Evolutionary conservation across 2,329 filamentous ascomycete species (phyloP).

Genomic region (Cadophora luteo-olivacea): DNA sequence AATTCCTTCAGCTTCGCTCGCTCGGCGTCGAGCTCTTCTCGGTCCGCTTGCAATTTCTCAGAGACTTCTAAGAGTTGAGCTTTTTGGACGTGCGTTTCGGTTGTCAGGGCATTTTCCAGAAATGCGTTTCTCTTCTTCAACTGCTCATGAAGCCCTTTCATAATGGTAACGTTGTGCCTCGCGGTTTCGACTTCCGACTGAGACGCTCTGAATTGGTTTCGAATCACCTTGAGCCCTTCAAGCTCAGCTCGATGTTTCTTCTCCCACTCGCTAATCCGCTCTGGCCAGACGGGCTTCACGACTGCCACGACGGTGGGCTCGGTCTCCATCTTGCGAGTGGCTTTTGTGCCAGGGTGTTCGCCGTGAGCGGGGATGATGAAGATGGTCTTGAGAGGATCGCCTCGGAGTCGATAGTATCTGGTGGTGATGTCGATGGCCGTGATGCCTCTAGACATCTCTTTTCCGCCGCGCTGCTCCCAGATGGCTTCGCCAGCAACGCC

Average conservation of each 20-base stretch:
- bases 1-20: neutral
- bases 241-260: conserved; percentile 35
- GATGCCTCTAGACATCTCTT: conserved; percentile 48
- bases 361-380: conserved; percentile 60
- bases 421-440: conserved; percentile 56
- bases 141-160: neutral
- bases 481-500: conserved; percentile 52
- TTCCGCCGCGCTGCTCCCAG: conserved; percentile 31
- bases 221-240: conserved; percentile 26
- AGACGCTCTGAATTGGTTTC: conserved; percentile 12
- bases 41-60: neutral
- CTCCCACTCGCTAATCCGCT: conserved; percentile 40
- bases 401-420: conserved; percentile 59
- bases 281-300: conserved; percentile 42
- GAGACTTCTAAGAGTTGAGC: neutral
- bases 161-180: conserved; percentile 5
- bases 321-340: conserved; percentile 54
- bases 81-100: neutral
- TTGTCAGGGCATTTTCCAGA: neutral
- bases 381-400: conserved; percentile 50
- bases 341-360: conserved; percentile 52
- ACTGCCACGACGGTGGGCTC: conserved; percentile 49
- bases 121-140: conserved; percentile 1
- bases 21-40: conserved; percentile 4
- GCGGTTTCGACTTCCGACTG: neutral